Percentiles rank a stretch among this genome's conserved stretches.
phyloP scores from a whole-genome alignment of 1,284 basidiomycete genomes.

The Microbotryum silenes-acaulis region DNA sequence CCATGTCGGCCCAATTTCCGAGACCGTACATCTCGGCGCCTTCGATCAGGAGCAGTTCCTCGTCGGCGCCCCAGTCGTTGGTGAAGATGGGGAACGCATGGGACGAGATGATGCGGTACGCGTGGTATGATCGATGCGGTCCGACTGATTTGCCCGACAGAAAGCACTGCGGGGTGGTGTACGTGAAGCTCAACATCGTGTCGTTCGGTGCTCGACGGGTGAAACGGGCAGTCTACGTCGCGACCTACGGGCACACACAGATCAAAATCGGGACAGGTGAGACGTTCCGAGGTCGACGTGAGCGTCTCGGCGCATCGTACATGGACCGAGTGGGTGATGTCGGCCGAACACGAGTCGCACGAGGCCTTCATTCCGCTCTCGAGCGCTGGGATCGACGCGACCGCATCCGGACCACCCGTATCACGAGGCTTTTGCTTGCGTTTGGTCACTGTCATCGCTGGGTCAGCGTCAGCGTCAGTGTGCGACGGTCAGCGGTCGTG shows the following conservation, averaged over 20 bases:
- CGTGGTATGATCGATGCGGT: conserved; percentile 77
- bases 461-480: no score
- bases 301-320: conserved; percentile 37
- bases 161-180: conserved; percentile 54
- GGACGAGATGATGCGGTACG: conserved; percentile 87
- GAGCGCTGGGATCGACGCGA: conserved; percentile 12
- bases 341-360: conserved; percentile 37
- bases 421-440: conserved; percentile 26
- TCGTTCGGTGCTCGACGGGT: no score
- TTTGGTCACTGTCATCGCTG: conserved; percentile 25
- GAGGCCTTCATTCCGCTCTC: conserved; percentile 27
- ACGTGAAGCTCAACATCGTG: neutral
- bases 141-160: conserved; percentile 83
- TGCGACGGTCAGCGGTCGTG: no score
- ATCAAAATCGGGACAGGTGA: conserved; percentile 40
- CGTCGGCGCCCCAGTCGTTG: conserved; percentile 96
- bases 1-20: conserved; percentile 96
- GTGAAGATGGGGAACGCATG: conserved; percentile 93
- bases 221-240: no score
- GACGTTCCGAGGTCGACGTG: conserved; percentile 8
- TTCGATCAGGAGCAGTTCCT: conserved; percentile 87
- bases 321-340: conserved; percentile 38
- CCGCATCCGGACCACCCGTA: conserved; percentile 5
- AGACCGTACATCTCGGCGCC: conserved; percentile 82
- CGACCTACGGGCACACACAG: conserved; percentile 37